Percentiles rank a stretch among this genome's conserved stretches.
Conservation (phyloP, 1,284 basidiomycete species). For the Testicularia cyperi region DNA sequence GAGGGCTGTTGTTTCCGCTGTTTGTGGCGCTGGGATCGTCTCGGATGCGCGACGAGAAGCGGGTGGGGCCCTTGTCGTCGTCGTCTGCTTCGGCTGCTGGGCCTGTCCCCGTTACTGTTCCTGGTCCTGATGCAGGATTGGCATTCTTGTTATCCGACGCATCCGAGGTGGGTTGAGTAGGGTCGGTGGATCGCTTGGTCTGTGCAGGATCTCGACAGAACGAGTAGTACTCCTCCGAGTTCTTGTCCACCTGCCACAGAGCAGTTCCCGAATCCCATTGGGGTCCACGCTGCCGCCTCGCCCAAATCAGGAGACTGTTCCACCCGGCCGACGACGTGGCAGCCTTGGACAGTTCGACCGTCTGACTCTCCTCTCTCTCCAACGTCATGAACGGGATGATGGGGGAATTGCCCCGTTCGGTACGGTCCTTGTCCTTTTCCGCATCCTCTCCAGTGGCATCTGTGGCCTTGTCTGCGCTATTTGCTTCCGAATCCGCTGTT, state of each 20-base stretch:
- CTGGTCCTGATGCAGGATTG: neutral
- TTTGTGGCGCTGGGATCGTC: neutral
- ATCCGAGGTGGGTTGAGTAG: neutral
- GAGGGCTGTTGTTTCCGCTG: conserved; percentile 6
- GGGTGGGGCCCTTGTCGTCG: conserved; percentile 14
- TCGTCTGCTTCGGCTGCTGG: conserved; percentile 1
- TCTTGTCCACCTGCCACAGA: conserved; percentile 40
- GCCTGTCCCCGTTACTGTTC: neutral
- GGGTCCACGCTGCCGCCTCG: conserved; percentile 42
- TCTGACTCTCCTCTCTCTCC: conserved; percentile 15
- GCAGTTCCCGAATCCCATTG: conserved; percentile 47
- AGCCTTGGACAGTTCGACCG: conserved; percentile 28
- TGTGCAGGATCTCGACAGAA: conserved; percentile 21
- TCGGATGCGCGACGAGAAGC: conserved; percentile 6
- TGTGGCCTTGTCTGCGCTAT: too few relatives aligned
- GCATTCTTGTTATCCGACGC: neutral
- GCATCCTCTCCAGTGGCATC: neutral
- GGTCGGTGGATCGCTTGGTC: conserved; percentile 12
- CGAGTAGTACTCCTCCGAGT: conserved; percentile 38
- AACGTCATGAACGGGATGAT: conserved; percentile 16
- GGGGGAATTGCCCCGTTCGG: conserved; percentile 25
- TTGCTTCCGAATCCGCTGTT: too few relatives aligned
- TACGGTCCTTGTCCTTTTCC: conserved; percentile 1
- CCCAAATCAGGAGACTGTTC: conserved; percentile 51
- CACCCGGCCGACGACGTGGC: conserved; percentile 47